phyloP scores from a whole-genome alignment of 257 asterid species.

The Misopates orontium region DNA sequence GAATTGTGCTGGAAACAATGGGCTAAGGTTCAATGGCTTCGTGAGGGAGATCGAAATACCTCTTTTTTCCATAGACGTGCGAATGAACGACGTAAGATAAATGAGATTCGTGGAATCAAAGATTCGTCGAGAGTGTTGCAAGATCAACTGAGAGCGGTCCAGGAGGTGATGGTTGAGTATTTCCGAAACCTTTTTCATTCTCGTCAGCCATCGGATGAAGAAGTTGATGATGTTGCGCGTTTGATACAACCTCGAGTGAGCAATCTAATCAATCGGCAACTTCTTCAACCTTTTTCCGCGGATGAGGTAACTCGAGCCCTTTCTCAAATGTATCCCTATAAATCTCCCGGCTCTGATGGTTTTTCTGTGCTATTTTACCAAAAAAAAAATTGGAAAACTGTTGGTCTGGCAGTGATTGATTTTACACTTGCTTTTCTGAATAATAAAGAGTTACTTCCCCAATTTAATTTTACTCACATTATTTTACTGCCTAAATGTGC shows the following conservation, averaged over 20 bases:
- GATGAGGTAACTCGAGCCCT: background rate
- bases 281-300: background rate
- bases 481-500: background rate
- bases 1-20: background rate
- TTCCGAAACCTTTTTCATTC: background rate
- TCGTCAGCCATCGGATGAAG: background rate
- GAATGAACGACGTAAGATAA: background rate
- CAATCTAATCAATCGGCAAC: background rate
- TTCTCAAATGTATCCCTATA: background rate
- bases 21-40: background rate
- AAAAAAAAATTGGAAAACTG: too few relatives aligned
- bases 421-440: background rate
- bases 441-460: background rate
- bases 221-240: background rate
- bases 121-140: too few relatives aligned
- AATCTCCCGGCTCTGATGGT: background rate
- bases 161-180: background rate
- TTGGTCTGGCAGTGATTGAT: too few relatives aligned
- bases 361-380: background rate
- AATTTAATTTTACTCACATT: background rate
- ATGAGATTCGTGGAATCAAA: background rate
- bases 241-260: background rate
- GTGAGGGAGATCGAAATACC: background rate
- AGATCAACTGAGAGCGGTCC: background rate
- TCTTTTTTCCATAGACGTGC: background rate